These are phyloP conservation scores for Eutypella sp. DNA, from an alignment of 2,329 filamentous ascomycete genomes.

Conservation along the genomic window DNA sequence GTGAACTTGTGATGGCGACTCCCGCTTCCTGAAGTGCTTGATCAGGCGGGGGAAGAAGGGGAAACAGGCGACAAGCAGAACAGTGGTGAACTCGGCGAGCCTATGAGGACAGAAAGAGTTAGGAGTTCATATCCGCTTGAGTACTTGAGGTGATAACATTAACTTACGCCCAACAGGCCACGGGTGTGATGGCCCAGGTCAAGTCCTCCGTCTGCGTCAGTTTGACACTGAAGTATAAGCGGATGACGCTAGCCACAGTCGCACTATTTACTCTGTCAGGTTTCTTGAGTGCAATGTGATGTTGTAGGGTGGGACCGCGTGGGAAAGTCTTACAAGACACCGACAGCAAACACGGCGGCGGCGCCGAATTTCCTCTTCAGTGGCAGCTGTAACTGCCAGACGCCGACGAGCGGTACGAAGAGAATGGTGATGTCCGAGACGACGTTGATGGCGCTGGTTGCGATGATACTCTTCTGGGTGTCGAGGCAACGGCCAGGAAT, in stretches of 20 bases:
- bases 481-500: background rate
- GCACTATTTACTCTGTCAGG: too few species aligned
- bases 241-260: slow-evolving; percentile 5
- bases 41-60: background rate
- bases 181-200: slow-evolving; percentile 4
- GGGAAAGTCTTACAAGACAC: slow-evolving; percentile 12
- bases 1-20: background rate
- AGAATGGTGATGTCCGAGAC: slow-evolving; percentile 17
- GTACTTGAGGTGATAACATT: too few species aligned
- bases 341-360: slow-evolving; percentile 15
- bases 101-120: background rate
- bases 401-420: slow-evolving; percentile 9
- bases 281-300: too few species aligned
- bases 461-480: background rate
- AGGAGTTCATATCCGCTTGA: background rate
- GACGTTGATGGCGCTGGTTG: slow-evolving; percentile 11
- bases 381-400: slow-evolving; percentile 14
- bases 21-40: background rate
- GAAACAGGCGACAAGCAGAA: background rate
- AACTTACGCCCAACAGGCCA: slow-evolving; percentile 10
- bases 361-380: slow-evolving; percentile 13
- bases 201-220: slow-evolving; percentile 2
- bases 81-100: background rate
- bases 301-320: too few species aligned
- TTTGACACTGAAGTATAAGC: slow-evolving; percentile 7